Conservation (phyloP, 768 basidiomycete species). For the Crassisporium funariophilum region DNA sequence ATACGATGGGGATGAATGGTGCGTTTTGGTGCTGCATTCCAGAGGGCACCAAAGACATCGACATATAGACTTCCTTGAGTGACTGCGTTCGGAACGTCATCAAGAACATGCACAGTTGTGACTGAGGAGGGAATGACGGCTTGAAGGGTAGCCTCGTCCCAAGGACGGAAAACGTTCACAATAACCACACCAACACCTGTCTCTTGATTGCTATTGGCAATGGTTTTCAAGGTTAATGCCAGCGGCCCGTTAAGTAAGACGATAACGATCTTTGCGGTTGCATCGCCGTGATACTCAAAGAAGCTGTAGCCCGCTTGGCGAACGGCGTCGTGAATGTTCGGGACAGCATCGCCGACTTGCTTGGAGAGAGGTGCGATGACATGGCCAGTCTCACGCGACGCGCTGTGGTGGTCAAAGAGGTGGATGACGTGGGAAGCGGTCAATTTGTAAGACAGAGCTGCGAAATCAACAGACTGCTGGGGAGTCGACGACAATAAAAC, state of each 20-base stretch:
- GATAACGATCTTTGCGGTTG: conserved; percentile 61
- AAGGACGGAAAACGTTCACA: conserved; percentile 83
- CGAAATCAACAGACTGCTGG: conserved; percentile 79
- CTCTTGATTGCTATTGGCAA: conserved; percentile 35
- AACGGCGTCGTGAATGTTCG: conserved; percentile 51
- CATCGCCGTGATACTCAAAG: conserved; percentile 77
- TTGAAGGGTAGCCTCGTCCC: conserved; percentile 70
- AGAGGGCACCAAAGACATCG: conserved; percentile 68
- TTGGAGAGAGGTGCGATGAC: conserved; percentile 41
- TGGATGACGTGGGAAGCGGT: conserved; percentile 76
- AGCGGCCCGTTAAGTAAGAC: conserved; percentile 78
- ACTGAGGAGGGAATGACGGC: conserved; percentile 59
- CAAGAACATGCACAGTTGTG: conserved; percentile 67
- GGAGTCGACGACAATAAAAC: conserved; percentile 84
- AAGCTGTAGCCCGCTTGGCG: conserved; percentile 63
- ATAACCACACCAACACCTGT: conserved; percentile 64
- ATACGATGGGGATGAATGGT: conserved; percentile 58
- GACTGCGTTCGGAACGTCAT: conserved; percentile 68
- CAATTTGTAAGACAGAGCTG: conserved; percentile 73
- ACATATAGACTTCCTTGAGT: conserved; percentile 67
- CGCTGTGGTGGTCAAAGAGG: conserved; percentile 85
- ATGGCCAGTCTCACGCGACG: conserved; percentile 75
- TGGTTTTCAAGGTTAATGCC: conserved; percentile 61
- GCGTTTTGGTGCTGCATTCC: conserved; percentile 38
- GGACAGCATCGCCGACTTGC: conserved; percentile 25